A percentile compares a stretch with the other conserved stretches of the same genome.
phyloP scores from a whole-genome alignment of 768 basidiomycete species.

The Rhodosporidiobolus sp. region DNA sequence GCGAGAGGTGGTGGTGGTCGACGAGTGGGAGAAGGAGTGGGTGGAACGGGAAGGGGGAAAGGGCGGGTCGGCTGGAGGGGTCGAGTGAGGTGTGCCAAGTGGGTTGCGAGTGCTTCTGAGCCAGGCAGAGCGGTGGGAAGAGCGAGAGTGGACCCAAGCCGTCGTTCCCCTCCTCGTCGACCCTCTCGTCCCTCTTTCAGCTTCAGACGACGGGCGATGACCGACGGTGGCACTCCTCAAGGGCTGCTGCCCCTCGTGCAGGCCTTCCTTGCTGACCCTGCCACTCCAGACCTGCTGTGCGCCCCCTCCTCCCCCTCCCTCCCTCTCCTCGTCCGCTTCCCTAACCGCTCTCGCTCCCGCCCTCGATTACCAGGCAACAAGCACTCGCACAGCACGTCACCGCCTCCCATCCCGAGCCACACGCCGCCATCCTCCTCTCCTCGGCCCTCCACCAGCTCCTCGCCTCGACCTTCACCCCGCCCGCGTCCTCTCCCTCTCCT shows the following conservation, averaged over 20 bases:
- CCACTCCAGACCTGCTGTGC: background rate
- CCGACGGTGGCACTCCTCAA: too few relatives aligned
- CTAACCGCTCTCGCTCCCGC: background rate
- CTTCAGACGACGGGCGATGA: background rate
- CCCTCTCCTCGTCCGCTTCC: background rate
- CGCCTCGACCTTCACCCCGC: background rate
- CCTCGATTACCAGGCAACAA: too few relatives aligned
- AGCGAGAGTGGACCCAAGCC: background rate
- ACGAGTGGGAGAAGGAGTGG: too few relatives aligned
- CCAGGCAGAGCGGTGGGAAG: background rate
- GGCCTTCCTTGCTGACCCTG: background rate
- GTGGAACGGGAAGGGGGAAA: background rate
- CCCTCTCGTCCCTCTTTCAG: background rate
- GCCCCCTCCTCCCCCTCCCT: background rate
- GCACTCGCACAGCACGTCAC: background rate
- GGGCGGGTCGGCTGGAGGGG: background rate
- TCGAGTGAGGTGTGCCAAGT: too few relatives aligned
- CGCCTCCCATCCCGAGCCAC: background rate
- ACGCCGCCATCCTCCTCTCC: background rate
- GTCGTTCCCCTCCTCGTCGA: background rate
- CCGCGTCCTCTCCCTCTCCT: background rate
- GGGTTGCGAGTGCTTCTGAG: background rate
- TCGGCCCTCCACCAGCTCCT: conserved; percentile 4
- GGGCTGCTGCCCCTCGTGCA: background rate
- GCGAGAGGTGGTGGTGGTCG: background rate